Conservation (phyloP, 768 basidiomycete genomes). For the Leccinum longicurvipes region DNA sequence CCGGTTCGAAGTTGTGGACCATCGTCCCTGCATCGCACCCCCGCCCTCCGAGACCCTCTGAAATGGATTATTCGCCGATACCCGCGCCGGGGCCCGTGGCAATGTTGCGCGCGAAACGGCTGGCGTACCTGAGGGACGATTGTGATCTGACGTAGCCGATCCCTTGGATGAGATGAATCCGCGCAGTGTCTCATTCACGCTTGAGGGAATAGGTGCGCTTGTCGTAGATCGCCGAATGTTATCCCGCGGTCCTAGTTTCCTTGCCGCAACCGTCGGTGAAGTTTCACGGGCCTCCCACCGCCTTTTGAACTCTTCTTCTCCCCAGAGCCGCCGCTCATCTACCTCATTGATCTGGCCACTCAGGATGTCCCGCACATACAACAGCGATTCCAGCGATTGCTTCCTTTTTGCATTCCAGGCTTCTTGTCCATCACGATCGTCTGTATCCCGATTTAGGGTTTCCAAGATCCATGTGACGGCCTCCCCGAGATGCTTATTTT, state of each 20-base stretch:
- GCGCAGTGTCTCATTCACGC: slow-evolving; percentile 22
- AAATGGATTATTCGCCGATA: slow-evolving; percentile 30
- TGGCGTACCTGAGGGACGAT: slow-evolving; percentile 11
- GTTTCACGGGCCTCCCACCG: slow-evolving; percentile 32
- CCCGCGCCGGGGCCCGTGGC: slow-evolving; percentile 24
- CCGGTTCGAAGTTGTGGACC: slow-evolving; percentile 2
- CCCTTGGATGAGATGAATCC: slow-evolving; percentile 18
- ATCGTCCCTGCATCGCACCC: background rate
- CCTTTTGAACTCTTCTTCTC: slow-evolving; percentile 46
- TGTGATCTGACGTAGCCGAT: slow-evolving; percentile 6
- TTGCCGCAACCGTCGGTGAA: slow-evolving; percentile 20
- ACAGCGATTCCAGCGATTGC: slow-evolving; percentile 72
- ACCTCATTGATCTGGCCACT: slow-evolving; percentile 49
- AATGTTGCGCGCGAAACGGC: slow-evolving; percentile 12
- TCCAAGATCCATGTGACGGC: slow-evolving; percentile 75
- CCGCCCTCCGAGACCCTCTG: slow-evolving; percentile 18
- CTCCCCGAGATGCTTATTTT: slow-evolving; percentile 64
- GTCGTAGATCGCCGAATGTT: slow-evolving; percentile 13
- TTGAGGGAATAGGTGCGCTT: slow-evolving; percentile 12
- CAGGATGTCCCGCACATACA: slow-evolving; percentile 75
- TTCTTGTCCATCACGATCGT: slow-evolving; percentile 34
- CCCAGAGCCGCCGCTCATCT: slow-evolving; percentile 65
- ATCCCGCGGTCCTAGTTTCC: slow-evolving; percentile 15
- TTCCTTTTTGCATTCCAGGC: slow-evolving; percentile 41
- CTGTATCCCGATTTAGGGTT: slow-evolving; percentile 55